Conservation (phyloP, 306 rosid species). For the Pyrus pyrifolia region DNA sequence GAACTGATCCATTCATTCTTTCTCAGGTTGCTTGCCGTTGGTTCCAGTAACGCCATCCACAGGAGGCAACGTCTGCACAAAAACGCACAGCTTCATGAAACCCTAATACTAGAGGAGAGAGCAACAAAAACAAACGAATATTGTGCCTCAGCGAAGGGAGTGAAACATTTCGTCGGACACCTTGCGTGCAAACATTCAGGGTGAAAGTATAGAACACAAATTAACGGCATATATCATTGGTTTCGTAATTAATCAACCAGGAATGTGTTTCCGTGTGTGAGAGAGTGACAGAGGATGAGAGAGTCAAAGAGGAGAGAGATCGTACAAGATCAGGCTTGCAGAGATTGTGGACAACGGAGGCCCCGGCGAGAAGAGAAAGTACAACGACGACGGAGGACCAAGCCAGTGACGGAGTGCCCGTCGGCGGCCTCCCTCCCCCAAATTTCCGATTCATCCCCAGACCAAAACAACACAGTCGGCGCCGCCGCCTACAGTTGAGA, state of each 20-base stretch:
- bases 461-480: neutral
- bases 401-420: constrained; percentile 26
- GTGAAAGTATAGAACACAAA: neutral
- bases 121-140: neutral
- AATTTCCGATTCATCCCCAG: constrained; percentile 16
- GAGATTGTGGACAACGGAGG: constrained; percentile 26
- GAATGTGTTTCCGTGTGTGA: neutral
- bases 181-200: neutral
- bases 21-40: neutral
- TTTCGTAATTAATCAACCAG: neutral
- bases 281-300: neutral
- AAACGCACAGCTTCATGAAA: neutral
- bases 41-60: neutral
- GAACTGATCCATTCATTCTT: neutral
- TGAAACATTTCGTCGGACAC: constrained; percentile 16
- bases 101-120: neutral
- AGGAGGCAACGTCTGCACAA: constrained; percentile 14
- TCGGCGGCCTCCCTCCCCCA: constrained; percentile 20
- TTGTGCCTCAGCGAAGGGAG: neutral
- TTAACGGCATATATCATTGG: neutral
- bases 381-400: constrained; percentile 23
- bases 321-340: constrained; percentile 23
- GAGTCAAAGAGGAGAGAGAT: neutral
- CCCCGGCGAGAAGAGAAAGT: constrained; percentile 24
- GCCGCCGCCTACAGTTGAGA: neutral